phyloP scores from a whole-genome alignment of 805 yeast genomes.

The Wickerhamomyces alni region DNA sequence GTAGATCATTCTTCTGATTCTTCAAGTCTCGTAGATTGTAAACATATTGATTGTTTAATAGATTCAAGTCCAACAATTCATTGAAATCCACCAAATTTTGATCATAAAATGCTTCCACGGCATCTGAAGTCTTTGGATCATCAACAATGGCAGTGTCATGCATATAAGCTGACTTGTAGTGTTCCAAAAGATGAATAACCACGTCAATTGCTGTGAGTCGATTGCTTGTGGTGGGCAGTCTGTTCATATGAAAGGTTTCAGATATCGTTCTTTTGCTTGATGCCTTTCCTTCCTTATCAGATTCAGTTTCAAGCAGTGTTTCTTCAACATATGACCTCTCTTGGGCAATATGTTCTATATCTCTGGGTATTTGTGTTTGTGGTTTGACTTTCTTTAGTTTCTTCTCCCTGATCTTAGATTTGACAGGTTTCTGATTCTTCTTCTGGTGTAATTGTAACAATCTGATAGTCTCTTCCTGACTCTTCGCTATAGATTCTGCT shows the following conservation, averaged over 20 bases:
- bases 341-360: no score
- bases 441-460: no score
- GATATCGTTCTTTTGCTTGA: neutral
- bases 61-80: constrained; percentile 28
- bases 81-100: constrained; percentile 22
- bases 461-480: neutral
- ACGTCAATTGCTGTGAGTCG: constrained; percentile 18
- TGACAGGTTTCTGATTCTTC: neutral
- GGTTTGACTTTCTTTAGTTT: no score
- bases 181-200: constrained; percentile 6
- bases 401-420: neutral
- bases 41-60: constrained; percentile 28
- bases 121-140: constrained; percentile 6
- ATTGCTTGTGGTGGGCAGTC: constrained; percentile 13
- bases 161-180: constrained; percentile 1
- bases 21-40: constrained; percentile 25
- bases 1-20: constrained; percentile 23
- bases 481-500: neutral
- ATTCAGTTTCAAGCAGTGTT: neutral
- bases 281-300: neutral
- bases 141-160: neutral
- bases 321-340: no score
- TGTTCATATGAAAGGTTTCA: constrained; percentile 19
- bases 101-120: constrained; percentile 20
- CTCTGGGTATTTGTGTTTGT: no score